phyloP scores from a whole-genome alignment of 768 basidiomycete species.

The Lentinula lateritia region DNA sequence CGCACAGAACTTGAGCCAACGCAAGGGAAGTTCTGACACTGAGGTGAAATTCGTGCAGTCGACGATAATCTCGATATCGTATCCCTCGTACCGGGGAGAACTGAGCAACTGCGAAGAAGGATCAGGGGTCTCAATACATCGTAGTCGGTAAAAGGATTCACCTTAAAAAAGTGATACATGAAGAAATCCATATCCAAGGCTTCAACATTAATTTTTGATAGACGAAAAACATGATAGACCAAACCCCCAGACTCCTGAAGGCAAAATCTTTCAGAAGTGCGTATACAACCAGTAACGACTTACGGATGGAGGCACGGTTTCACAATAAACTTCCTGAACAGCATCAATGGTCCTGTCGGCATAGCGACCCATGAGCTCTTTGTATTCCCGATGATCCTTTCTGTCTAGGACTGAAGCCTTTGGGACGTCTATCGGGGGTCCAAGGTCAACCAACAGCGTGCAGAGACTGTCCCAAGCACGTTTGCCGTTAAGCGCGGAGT shows the following conservation, averaged over 20 bases:
- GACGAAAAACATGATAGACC: conserved; percentile 55
- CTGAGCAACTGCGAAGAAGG: conserved; percentile 40
- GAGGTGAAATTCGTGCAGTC: conserved; percentile 79
- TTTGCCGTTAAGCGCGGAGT: conserved; percentile 58
- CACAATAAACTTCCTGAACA: conserved; percentile 63
- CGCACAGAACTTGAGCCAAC: conserved; percentile 75
- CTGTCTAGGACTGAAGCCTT: conserved; percentile 44
- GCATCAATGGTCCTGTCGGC: conserved; percentile 53
- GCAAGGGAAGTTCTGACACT: conserved; percentile 72
- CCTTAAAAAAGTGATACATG: conserved; percentile 76
- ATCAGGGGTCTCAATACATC: neutral
- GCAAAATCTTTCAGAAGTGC: neutral
- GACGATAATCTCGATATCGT: conserved; percentile 65
- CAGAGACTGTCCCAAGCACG: conserved; percentile 83
- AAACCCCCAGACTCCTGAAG: conserved; percentile 34
- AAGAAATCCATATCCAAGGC: conserved; percentile 73
- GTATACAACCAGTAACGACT: conserved; percentile 8
- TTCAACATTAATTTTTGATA: conserved; percentile 74
- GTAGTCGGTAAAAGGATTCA: conserved; percentile 15
- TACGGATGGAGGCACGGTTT: conserved; percentile 44
- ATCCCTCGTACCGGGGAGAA: conserved; percentile 38
- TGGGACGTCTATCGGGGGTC: conserved; percentile 63
- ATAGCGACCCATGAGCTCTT: conserved; percentile 62
- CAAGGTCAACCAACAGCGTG: conserved; percentile 73
- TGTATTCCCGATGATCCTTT: conserved; percentile 55